Conservation (phyloP, 2,329 filamentous ascomycete genomes). For the Coniochaeta sp. region DNA sequence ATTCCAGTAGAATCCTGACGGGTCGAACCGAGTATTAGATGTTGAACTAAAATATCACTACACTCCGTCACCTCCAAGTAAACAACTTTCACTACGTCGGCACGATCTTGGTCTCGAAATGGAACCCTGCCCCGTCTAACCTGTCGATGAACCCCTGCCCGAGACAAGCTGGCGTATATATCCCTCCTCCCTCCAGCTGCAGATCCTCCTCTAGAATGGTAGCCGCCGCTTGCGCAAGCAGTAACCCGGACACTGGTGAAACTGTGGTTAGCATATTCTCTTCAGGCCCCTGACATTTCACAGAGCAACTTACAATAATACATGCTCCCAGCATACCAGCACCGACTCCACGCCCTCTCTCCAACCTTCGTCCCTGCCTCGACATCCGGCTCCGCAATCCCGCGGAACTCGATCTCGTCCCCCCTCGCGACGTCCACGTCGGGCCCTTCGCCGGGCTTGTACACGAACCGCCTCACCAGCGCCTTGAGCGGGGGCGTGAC, state of each 20-base stretch:
- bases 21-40: not conserved
- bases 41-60: too few relatives aligned
- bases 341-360: conserved; percentile 48
- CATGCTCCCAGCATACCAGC: conserved; percentile 51
- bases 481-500: conserved; percentile 37
- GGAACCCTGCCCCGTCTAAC: conserved; percentile 53
- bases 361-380: conserved; percentile 22
- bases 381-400: conserved; percentile 54
- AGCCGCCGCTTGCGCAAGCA: conserved; percentile 57
- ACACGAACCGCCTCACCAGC: conserved; percentile 35
- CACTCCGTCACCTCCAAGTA: not conserved
- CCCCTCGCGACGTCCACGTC: conserved; percentile 44
- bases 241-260: conserved; percentile 53
- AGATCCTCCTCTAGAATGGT: conserved; percentile 58
- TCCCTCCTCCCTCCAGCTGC: conserved; percentile 57
- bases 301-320: conserved; percentile 50
- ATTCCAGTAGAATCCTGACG: not conserved
- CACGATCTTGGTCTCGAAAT: conserved; percentile 48
- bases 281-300: not conserved
- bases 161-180: conserved; percentile 66
- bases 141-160: conserved; percentile 62
- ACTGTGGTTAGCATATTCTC: conserved; percentile 5
- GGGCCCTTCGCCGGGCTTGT: conserved; percentile 49
- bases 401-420: conserved; percentile 57
- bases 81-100: conserved; percentile 12